These are phyloP conservation scores for Aspergillus brasiliensis DNA, from an alignment of 2,329 filamentous ascomycete genomes.

Conservation along the genomic window DNA sequence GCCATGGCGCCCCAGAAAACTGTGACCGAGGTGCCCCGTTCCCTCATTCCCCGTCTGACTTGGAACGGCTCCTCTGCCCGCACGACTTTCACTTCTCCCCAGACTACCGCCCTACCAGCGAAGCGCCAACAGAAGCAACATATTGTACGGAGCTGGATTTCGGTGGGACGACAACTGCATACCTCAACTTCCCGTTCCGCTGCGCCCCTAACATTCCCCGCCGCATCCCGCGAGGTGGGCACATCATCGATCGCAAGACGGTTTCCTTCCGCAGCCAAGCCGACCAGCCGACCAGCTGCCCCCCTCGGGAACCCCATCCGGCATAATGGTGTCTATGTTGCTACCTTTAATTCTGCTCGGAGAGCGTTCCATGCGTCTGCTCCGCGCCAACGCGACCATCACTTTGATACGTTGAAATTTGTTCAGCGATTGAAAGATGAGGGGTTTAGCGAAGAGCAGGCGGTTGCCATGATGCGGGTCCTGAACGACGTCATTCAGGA, in stretches of 20 bases:
- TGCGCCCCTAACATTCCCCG: constrained; percentile 10
- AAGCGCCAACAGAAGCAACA: constrained; percentile 27
- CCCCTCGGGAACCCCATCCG: constrained; percentile 38
- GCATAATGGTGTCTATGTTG: constrained; percentile 52
- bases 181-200: constrained; percentile 13
- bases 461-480: constrained; percentile 97
- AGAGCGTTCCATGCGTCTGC: constrained; percentile 67
- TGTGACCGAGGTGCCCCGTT: constrained; percentile 47
- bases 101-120: constrained; percentile 28
- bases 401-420: constrained; percentile 98
- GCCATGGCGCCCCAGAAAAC: constrained; percentile 46
- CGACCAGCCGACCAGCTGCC: constrained; percentile 16
- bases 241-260: constrained; percentile 24
- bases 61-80: constrained; percentile 43
- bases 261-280: constrained; percentile 16
- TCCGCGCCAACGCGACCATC: constrained; percentile 71
- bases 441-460: constrained; percentile 93
- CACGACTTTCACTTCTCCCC: constrained; percentile 31
- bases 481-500: constrained; percentile 96
- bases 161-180: constrained; percentile 25
- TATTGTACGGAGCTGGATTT: constrained; percentile 25
- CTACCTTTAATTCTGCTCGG: constrained; percentile 43
- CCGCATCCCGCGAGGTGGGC: constrained; percentile 17
- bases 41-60: constrained; percentile 45
- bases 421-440: constrained; percentile 86